Evolutionary conservation across 306 rosid species (phyloP), one percentile per base, ranked within the genome.

Genomic region (Citrullus colocynthis): DNA sequence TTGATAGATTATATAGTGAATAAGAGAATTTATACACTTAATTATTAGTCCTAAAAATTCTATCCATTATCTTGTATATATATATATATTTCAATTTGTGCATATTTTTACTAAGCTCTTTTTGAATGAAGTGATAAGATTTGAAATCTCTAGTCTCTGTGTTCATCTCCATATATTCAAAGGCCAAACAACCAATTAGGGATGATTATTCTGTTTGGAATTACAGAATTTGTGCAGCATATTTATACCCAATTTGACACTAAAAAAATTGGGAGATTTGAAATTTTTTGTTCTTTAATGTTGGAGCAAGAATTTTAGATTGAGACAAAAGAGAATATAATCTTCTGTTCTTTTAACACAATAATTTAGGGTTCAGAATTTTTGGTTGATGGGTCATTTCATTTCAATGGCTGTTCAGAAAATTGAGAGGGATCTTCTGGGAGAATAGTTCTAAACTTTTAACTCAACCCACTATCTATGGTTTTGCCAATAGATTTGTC

Each of bases 401-500:
- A 32, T 34, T 16, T 39, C 42, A 15, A 63, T 20, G 55, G 57
- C 74, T 66, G 74, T 45, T 61, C 20, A 37, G 49, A 65, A 65
- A 65, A 65, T 32, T 63, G 3, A 37, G 9, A 37, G 24, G 75
- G 18, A 69, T 41, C 11, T 21, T 14, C 59, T 13, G 0, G 51
- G 60, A 72, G 41, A 45, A 72, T 51, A 30, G 3, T 48, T 45
- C 58, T 28, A 9, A 52, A 49, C 42, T 49, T 72, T 57, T 13
- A 71, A 45, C 57, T 48, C 76, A 45, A 71, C 76, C 39, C 17
- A 45, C 54, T 41, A 39, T 20, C 52, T n/a, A 39, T 20, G 6
- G 75, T 14, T 52, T 70, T 16, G 57, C 48, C 45, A 45, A 70
- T 70, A 13, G 6, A 72, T 72, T 72, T 72, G 76, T 72, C 76